Conservation (phyloP, 2,329 filamentous ascomycete genomes). For the Juglanconis oblonga region DNA sequence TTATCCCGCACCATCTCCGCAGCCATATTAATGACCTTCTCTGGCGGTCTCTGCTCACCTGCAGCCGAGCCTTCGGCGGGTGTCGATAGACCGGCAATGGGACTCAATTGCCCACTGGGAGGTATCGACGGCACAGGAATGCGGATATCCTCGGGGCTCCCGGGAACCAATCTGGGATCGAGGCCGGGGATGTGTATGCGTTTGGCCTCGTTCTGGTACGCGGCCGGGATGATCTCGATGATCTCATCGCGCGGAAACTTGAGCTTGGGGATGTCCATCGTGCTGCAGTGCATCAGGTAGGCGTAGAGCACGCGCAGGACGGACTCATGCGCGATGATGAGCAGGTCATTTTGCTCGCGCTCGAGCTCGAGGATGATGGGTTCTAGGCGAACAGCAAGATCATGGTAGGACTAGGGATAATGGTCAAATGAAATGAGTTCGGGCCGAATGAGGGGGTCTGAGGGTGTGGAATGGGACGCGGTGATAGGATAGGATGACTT, state of each 20-base stretch:
- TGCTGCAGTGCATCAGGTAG: constrained; percentile 97
- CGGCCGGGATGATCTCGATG: constrained; percentile 96
- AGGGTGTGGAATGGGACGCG: too few relatives aligned
- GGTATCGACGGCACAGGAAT: constrained; percentile 62
- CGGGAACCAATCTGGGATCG: constrained; percentile 66
- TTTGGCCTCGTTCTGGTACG: constrained; percentile 94
- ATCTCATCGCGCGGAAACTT: constrained; percentile 96
- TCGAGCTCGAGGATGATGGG: constrained; percentile 97
- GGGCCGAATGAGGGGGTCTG: constrained; percentile 12
- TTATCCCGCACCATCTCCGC: constrained; percentile 52
- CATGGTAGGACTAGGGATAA: constrained; percentile 78
- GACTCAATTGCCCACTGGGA: constrained; percentile 40
- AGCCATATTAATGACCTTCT: constrained; percentile 48
- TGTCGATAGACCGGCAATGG: constrained; percentile 47
- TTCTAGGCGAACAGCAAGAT: constrained; percentile 94
- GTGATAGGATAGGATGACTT: constrained; percentile 23
- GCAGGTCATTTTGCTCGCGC: constrained; percentile 92
- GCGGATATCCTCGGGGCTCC: constrained; percentile 76
- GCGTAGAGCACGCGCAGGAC: constrained; percentile 96
- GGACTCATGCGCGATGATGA: constrained; percentile 97
- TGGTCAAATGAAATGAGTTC: constrained; percentile 8
- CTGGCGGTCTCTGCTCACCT: constrained; percentile 34
- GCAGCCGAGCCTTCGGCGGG: constrained; percentile 40
- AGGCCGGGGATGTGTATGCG: constrained; percentile 78
- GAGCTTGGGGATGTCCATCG: constrained; percentile 87